Conservation (phyloP, 805 yeast species). For the Clavispora asparagi region DNA sequence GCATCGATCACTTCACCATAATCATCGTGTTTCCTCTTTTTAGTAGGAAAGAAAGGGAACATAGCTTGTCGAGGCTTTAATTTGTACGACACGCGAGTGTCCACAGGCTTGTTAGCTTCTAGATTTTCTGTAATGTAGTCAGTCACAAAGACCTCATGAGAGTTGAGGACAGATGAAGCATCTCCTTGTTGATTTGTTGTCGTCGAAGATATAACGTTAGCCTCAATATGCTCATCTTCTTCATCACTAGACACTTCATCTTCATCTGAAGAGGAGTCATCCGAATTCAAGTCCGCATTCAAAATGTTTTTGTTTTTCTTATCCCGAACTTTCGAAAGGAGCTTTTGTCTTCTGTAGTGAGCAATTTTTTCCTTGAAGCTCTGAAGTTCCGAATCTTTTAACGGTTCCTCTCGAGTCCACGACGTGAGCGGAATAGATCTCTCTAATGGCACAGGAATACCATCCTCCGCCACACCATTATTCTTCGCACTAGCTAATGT, state of each 20-base stretch:
- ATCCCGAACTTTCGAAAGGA: conserved; percentile 38
- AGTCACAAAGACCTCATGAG: conserved; percentile 37
- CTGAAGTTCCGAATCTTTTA: conserved; percentile 47
- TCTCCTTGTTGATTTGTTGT: neutral
- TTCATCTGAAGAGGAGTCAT: conserved; percentile 17
- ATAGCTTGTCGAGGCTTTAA: conserved; percentile 51
- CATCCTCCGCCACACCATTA: conserved; percentile 48
- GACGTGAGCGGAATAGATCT: conserved; percentile 37
- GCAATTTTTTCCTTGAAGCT: conserved; percentile 44
- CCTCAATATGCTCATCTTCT: conserved; percentile 24
- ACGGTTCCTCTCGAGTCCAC: conserved; percentile 43
- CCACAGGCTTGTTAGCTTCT: conserved; percentile 45
- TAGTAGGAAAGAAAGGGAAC: conserved; percentile 66
- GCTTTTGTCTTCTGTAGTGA: conserved; percentile 39
- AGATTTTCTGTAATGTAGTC: conserved; percentile 35
- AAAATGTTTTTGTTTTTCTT: conserved; percentile 35
- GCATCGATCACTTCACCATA: conserved; percentile 77
- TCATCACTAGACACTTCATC: conserved; percentile 29
- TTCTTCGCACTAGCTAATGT: conserved; percentile 29
- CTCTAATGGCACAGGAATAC: conserved; percentile 51
- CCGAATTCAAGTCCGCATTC: conserved; percentile 29
- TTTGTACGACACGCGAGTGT: conserved; percentile 42
- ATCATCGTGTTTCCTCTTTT: conserved; percentile 67
- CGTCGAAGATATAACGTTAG: conserved; percentile 17
- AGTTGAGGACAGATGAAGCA: conserved; percentile 25